Conservation (phyloP, 2,329 filamentous ascomycete genomes). For the Amphichorda felina region DNA sequence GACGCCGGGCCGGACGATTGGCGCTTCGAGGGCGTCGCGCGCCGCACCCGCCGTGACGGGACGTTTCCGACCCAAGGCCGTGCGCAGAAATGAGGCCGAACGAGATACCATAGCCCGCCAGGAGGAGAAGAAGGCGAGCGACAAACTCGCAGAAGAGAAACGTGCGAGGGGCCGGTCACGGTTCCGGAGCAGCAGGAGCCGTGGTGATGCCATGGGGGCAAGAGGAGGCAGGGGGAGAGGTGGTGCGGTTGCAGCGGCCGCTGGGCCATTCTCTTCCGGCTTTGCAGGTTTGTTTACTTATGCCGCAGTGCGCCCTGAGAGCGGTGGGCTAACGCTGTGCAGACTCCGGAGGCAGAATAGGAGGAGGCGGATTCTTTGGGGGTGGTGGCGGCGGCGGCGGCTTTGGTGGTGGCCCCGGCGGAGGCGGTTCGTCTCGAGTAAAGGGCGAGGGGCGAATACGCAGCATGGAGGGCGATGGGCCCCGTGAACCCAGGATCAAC, state of each 20-base stretch:
- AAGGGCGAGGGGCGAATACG: slow-evolving; percentile 21
- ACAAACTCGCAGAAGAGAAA: slow-evolving; percentile 26
- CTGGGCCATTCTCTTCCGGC: background rate
- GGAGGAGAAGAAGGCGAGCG: slow-evolving; percentile 28
- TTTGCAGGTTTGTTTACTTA: background rate
- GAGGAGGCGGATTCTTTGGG: slow-evolving; percentile 13
- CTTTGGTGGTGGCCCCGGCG: slow-evolving; percentile 10
- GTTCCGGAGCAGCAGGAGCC: slow-evolving; percentile 28
- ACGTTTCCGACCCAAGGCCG: slow-evolving; percentile 34
- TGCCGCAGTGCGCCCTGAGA: too few relatives aligned
- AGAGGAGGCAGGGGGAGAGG: slow-evolving; percentile 12
- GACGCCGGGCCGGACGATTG: slow-evolving; percentile 2
- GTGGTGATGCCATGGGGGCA: slow-evolving; percentile 30
- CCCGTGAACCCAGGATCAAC: slow-evolving; percentile 38
- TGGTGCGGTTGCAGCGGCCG: background rate
- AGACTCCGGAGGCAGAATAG: slow-evolving; percentile 1
- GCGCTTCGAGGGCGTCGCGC: slow-evolving; percentile 7
- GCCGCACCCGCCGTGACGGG: slow-evolving; percentile 21
- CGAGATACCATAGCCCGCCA: slow-evolving; percentile 32
- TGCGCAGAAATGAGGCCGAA: slow-evolving; percentile 37
- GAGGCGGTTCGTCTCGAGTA: slow-evolving; percentile 11
- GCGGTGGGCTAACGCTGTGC: too few relatives aligned
- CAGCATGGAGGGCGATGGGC: slow-evolving; percentile 20
- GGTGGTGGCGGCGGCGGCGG: slow-evolving; percentile 9
- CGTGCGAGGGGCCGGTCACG: slow-evolving; percentile 23